phyloP scores from a whole-genome alignment of 2,329 filamentous ascomycete genomes.

The Aureobasidium uvarum region DNA sequence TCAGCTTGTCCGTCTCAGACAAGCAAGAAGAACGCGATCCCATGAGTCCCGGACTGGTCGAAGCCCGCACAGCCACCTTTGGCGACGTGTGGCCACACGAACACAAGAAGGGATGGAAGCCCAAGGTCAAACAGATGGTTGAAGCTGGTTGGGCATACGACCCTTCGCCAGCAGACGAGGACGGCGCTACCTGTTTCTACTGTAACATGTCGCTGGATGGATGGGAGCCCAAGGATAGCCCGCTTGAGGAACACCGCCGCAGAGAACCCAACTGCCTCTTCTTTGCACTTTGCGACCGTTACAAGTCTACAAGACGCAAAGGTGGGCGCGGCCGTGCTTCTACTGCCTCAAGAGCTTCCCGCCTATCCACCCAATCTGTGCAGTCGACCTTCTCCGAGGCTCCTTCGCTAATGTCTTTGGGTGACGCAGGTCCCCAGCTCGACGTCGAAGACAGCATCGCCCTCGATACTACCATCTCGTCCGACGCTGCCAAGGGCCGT shows the following conservation, averaged over 20 bases:
- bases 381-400: conserved; percentile 47
- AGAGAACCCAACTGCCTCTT: conserved; percentile 79
- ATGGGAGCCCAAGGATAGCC: conserved; percentile 92
- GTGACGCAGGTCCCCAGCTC: conserved; percentile 43
- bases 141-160: conserved; percentile 95
- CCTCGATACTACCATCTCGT: conserved; percentile 59
- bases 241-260: conserved; percentile 82
- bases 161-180: conserved; percentile 75
- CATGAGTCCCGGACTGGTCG: conserved; percentile 64
- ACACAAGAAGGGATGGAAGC: conserved; percentile 80
- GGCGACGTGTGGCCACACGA: conserved; percentile 86
- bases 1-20: conserved; percentile 57
- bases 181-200: conserved; percentile 88
- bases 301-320: conserved; percentile 55
- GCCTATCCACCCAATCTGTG: conserved; percentile 56
- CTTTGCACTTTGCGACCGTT: conserved; percentile 63
- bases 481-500: conserved; percentile 39
- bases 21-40: conserved; percentile 67
- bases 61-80: conserved; percentile 81
- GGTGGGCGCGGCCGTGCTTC: conserved; percentile 52
- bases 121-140: conserved; percentile 86
- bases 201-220: conserved; percentile 87
- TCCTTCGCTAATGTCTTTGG: conserved; percentile 40
- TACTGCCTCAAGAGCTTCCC: conserved; percentile 65
- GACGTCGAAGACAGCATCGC: conserved; percentile 34